A percentile compares a stretch with the other conserved stretches of the same genome.
Conservation (phyloP, 2,329 filamentous ascomycete species). For the Harringtonia lauricola region DNA sequence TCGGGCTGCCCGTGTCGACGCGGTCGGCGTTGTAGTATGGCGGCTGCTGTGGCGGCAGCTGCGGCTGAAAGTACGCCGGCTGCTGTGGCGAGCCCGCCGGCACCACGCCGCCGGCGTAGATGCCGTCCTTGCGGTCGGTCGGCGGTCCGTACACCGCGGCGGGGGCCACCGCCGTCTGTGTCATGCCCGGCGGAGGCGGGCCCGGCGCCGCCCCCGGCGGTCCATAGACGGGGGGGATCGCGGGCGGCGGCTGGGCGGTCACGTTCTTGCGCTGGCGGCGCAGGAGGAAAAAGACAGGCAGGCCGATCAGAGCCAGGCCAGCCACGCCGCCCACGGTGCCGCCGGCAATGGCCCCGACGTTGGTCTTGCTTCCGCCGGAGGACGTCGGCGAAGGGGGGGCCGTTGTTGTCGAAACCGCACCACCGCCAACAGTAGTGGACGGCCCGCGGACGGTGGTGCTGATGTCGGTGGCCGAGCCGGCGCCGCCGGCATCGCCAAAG, state of each 20-base stretch:
- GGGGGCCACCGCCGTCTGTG: no score
- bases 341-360: slow-evolving; percentile 20
- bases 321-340: slow-evolving; percentile 22
- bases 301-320: slow-evolving; percentile 14
- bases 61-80: no score
- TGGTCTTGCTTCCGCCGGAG: slow-evolving; percentile 6
- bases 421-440: no score
- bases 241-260: neutral
- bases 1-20: slow-evolving; percentile 5
- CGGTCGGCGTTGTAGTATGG: slow-evolving; percentile 8
- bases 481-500: neutral
- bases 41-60: neutral
- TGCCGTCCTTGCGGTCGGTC: no score
- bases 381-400: no score
- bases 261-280: slow-evolving; percentile 10
- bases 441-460: no score
- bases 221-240: neutral
- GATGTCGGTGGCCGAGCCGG: neutral
- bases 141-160: no score
- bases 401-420: no score
- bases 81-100: no score
- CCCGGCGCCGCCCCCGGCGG: no score
- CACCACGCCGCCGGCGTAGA: no score
- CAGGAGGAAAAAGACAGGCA: slow-evolving; percentile 17
- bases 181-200: no score